Evolutionary conservation across 768 basidiomycete genomes (phyloP).

Genomic region (Rhodosporidiobolus odoratus): DNA sequence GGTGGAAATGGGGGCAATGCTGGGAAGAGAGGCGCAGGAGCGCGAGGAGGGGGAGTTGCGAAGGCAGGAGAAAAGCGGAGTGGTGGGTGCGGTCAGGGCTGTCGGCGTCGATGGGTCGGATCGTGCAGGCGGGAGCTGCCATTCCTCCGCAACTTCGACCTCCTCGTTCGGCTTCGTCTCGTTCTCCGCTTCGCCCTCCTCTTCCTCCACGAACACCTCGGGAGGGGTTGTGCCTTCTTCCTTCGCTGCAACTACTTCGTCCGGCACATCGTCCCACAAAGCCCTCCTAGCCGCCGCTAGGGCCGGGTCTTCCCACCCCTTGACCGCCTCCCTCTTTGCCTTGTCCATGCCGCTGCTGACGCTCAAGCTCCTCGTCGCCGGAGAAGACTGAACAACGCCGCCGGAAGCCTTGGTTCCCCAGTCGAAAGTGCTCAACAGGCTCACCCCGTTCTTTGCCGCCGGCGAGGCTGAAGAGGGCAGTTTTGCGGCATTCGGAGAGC

Average conservation of each 20-base stretch:
- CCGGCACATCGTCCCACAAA: slow-evolving; percentile 24
- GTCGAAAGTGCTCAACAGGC: neutral
- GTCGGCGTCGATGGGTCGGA: neutral
- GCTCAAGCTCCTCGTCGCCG: slow-evolving; percentile 1
- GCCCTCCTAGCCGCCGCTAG: slow-evolving; percentile 24
- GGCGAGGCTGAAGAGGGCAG: neutral
- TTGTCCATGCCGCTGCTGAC: slow-evolving; percentile 6
- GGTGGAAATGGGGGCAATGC: neutral
- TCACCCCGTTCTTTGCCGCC: neutral
- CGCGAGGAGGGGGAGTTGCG: slow-evolving; percentile 11
- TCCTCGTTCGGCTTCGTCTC: neutral
- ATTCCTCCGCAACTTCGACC: neutral
- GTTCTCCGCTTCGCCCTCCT: neutral
- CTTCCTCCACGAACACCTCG: neutral
- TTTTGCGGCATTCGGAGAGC: neutral
- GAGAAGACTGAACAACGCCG: neutral
- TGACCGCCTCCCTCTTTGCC: slow-evolving; percentile 16
- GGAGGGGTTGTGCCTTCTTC: neutral
- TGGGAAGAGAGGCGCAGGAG: neutral
- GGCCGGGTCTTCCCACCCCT: slow-evolving; percentile 31
- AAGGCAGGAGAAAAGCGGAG: slow-evolving; percentile 25
- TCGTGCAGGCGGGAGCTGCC: slow-evolving; percentile 1
- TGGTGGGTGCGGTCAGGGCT: neutral
- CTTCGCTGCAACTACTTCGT: too few species aligned
- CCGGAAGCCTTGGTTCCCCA: neutral